Conservation (phyloP, 371 early-diverging fungal genomes). For the Mortierella sp. region DNA sequence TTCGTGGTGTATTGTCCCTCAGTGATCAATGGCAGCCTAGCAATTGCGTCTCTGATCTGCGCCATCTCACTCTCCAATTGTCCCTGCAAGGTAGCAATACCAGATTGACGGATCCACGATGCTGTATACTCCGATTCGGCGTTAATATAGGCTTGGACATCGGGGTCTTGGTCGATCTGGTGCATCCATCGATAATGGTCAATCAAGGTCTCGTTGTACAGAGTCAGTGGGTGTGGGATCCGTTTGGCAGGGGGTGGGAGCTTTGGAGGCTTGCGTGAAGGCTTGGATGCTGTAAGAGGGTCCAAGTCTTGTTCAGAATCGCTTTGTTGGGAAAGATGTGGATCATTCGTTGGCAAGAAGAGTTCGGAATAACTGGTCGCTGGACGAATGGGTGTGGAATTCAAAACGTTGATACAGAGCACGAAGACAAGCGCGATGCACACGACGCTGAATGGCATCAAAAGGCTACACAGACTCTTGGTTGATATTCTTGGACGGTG, state of each 20-base stretch:
- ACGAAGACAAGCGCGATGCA: no score
- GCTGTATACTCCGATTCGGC: slow-evolving; percentile 55
- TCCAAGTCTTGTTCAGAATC: no score
- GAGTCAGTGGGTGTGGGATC: slow-evolving; percentile 37
- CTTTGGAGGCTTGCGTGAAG: no score
- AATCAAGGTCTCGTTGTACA: slow-evolving; percentile 47
- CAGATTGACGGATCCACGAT: slow-evolving; percentile 28
- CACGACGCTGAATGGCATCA: no score
- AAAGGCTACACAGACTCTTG: no score
- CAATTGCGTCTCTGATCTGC: slow-evolving; percentile 17
- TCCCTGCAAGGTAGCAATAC: slow-evolving; percentile 17
- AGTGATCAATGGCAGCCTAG: not conserved
- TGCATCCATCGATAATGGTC: slow-evolving; percentile 62
- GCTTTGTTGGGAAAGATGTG: no score
- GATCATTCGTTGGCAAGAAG: no score
- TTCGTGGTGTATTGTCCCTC: not conserved
- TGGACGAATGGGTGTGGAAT: no score
- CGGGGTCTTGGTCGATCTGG: slow-evolving; percentile 51
- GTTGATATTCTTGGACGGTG: no score
- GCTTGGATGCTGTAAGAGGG: no score
- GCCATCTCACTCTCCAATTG: slow-evolving; percentile 29
- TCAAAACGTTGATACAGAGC: no score
- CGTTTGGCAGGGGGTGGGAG: slow-evolving; percentile 40
- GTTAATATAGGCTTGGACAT: slow-evolving; percentile 54
- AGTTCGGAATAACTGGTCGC: no score